These are phyloP conservation scores for Mycocentrospora acerina DNA, from an alignment of 2,329 filamentous ascomycete genomes.

Conservation along the genomic window DNA sequence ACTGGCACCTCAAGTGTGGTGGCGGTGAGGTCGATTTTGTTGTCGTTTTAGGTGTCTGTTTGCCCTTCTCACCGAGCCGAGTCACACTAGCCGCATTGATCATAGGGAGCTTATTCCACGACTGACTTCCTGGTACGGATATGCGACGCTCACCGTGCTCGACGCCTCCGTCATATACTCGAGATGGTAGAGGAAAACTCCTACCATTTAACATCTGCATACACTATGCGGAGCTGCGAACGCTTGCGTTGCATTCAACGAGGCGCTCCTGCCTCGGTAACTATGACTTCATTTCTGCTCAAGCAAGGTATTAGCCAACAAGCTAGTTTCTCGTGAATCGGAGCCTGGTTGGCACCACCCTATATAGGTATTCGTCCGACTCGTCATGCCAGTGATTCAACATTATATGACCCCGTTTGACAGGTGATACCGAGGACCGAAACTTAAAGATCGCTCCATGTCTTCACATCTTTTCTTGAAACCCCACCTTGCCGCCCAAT, in stretches of 20 bases:
- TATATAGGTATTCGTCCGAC: constrained; percentile 21
- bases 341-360: too few species aligned
- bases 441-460: too few species aligned
- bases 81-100: constrained; percentile 3
- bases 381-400: neutral
- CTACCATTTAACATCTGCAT: too few species aligned
- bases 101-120: constrained; percentile 2
- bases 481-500: constrained; percentile 6
- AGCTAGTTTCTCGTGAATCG: too few species aligned
- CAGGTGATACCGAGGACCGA: too few species aligned
- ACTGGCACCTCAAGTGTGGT: constrained; percentile 1
- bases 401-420: too few species aligned
- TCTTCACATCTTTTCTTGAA: constrained; percentile 9
- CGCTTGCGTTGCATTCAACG: constrained; percentile 2
- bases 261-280: constrained; percentile 16
- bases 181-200: too few species aligned
- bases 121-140: too few species aligned
- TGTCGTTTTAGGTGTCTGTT: constrained; percentile 5
- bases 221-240: constrained; percentile 2
- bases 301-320: constrained; percentile 2
- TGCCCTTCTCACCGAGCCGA: constrained; percentile 1
- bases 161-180: too few species aligned
- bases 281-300: constrained; percentile 16
- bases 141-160: too few species aligned
- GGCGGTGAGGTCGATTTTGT: constrained; percentile 7